Percentiles rank a stretch among this genome's conserved stretches.
phyloP scores from a whole-genome alignment of 83 land plant genomes.

The Isoetes engelmannii region DNA sequence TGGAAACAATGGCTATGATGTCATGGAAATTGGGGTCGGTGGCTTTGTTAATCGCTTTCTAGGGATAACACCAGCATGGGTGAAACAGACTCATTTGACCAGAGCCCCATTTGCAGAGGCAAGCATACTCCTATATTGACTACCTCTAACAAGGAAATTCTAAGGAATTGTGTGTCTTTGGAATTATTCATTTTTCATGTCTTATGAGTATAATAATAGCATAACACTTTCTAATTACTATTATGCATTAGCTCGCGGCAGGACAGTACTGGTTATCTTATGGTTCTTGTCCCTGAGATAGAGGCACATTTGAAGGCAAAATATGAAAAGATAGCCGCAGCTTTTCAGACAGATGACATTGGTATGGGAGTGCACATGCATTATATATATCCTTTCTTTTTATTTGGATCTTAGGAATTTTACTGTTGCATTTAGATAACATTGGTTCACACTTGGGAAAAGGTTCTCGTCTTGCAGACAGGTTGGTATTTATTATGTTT shows the following conservation, averaged over 20 bases:
- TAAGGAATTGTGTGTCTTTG: no score
- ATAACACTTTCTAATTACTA: no score
- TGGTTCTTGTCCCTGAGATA: slow-evolving; percentile 60
- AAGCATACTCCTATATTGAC: slow-evolving; percentile 13
- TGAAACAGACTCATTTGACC: slow-evolving; percentile 64
- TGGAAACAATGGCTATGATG: slow-evolving; percentile 30
- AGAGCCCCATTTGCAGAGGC: slow-evolving; percentile 60
- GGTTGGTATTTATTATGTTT: slow-evolving; percentile 32
- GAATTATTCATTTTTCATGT: no score
- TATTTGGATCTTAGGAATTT: neutral
- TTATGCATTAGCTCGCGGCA: slow-evolving; percentile 24
- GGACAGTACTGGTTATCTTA: slow-evolving; percentile 79
- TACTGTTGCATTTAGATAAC: slow-evolving; percentile 11
- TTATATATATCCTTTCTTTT: neutral
- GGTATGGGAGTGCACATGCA: slow-evolving; percentile 34
- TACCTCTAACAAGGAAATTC: neutral
- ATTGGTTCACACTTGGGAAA: slow-evolving; percentile 13
- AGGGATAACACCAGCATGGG: slow-evolving; percentile 72
- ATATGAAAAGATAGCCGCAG: slow-evolving; percentile 65
- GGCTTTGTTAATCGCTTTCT: slow-evolving; percentile 83
- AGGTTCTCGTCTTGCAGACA: slow-evolving; percentile 76
- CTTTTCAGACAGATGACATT: slow-evolving; percentile 57
- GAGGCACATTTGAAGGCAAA: slow-evolving; percentile 67
- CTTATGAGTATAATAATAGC: no score
- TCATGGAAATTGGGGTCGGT: slow-evolving; percentile 68